Evolutionary conservation across 2,329 filamentous ascomycete genomes (phyloP), one percentile per base, ranked within the genome.

Genomic region (Tolypocladium endophyticum): DNA sequence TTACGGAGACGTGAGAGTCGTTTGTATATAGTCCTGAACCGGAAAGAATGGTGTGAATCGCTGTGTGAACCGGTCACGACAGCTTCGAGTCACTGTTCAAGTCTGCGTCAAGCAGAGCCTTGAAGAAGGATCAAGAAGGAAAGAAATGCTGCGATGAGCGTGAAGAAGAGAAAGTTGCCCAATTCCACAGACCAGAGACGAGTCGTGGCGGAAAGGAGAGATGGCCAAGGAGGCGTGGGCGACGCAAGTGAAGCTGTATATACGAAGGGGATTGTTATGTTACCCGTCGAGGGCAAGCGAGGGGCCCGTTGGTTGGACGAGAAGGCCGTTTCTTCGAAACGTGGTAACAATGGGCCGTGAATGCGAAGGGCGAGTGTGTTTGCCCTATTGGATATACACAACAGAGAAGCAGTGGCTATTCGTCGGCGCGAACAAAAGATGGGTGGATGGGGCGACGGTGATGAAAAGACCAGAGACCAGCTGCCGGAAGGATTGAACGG

Each of bases 401-500:
- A 25, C 9, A 45, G 55, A 41, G 58, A 11, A 35, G 58, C 36
- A 25, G 35, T 12, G 41, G 53, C 28, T 52, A 52, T 33, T n/a
- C 3, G 47, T 9, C 9, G 47, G 47, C 25, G 3, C 28, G 28
- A 52, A 45, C 55, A 58, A 58, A 58, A 56, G 58, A 59, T 56
- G 60, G 58, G 43, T 41, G 45, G 62, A 61, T 54, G 53, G 35
- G 7, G 41, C 3, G n/a, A 23, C 9, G n/a, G 4, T 59, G 59
- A 59, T 61, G 20, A 56, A 61, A 63, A 59, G 59, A 62, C 63
- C 66, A 71, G 68, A 64, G 58, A 63, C 67, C 66, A 71, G 68
- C 66, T 67, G 66, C 68, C 68, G 67, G 59, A 72, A 70, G 64
- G 69, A 72, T 68, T 70, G 69, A 70, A 71, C 65, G 69, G 65